Evolutionary conservation across 441 rosid genomes (phyloP).

Genomic region (Geranium incanum): DNA sequence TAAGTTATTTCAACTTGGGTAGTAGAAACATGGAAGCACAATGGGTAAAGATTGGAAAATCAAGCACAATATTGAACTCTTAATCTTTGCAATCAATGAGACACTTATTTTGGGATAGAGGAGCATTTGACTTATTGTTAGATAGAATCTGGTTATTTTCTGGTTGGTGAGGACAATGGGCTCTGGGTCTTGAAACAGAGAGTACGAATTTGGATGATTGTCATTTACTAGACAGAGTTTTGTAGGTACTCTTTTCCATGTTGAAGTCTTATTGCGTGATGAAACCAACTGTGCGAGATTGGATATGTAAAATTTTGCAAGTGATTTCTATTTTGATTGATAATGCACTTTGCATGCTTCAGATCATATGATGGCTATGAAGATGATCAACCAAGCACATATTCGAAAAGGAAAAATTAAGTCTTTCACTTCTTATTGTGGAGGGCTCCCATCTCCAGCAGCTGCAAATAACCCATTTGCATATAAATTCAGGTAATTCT

Average conservation of each 20-base stretch:
- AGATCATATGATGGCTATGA: slow-evolving; percentile 99
- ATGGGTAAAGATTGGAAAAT: not conserved
- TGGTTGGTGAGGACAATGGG: not conserved
- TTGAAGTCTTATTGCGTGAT: not conserved
- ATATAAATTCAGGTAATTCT: slow-evolving; percentile 74
- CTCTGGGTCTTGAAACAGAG: not conserved
- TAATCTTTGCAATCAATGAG: not conserved
- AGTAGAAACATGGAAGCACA: not conserved
- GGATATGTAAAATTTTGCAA: not conserved
- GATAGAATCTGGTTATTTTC: not conserved
- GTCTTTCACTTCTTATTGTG: slow-evolving; percentile 85
- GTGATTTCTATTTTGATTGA: not conserved
- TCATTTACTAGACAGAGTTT: not conserved
- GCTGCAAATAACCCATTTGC: slow-evolving; percentile 92
- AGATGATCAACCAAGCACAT: slow-evolving; percentile 79
- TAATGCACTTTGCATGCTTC: slow-evolving; percentile 19
- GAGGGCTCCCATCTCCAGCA: slow-evolving; percentile 97
- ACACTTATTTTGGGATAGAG: not conserved
- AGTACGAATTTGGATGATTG: not conserved
- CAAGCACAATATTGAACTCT: not conserved
- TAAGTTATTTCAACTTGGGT: not conserved
- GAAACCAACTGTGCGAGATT: not conserved
- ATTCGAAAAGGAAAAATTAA: slow-evolving; percentile 57
- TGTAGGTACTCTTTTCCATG: not conserved
- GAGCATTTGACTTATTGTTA: not conserved